These are phyloP conservation scores for Nakaseomyces uthaithaninus DNA, from an alignment of 1,139 yeast species.

Conservation along the genomic window DNA sequence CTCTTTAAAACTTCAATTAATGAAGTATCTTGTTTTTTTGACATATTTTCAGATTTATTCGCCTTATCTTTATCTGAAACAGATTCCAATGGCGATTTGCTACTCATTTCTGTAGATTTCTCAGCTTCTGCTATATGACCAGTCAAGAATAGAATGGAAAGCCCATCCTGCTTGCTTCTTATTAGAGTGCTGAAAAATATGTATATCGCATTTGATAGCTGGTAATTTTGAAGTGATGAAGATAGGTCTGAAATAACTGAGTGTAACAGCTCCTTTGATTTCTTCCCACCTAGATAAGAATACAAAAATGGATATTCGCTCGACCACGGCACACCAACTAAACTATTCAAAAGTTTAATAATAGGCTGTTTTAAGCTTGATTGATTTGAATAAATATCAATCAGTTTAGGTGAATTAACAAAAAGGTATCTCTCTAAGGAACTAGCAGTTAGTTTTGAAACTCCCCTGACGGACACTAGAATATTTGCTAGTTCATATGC, in stretches of 20 bases:
- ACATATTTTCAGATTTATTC: slow-evolving; percentile 1
- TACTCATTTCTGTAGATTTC: slow-evolving; percentile 23
- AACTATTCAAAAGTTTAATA: slow-evolving; percentile 49
- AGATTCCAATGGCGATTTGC: slow-evolving; percentile 3
- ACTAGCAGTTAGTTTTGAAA: slow-evolving; percentile 46
- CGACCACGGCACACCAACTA: slow-evolving; percentile 57
- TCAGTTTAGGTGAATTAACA: slow-evolving; percentile 47
- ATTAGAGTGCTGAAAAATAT: slow-evolving; percentile 70
- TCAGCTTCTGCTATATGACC: slow-evolving; percentile 34
- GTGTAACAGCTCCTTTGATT: slow-evolving; percentile 51
- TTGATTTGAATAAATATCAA: slow-evolving; percentile 48
- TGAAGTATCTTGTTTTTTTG: slow-evolving; percentile 24
- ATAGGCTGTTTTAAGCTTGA: slow-evolving; percentile 41
- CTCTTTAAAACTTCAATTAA: slow-evolving; percentile 53
- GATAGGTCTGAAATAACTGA: slow-evolving; percentile 55
- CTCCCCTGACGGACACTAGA: slow-evolving; percentile 49
- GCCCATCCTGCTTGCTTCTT: slow-evolving; percentile 78
- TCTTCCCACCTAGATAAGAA: slow-evolving; percentile 64
- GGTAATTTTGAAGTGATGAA: slow-evolving; percentile 49
- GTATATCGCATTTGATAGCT: slow-evolving; percentile 51
- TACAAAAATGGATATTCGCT: slow-evolving; percentile 58
- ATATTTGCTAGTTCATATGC: slow-evolving; percentile 38
- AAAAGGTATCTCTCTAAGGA: slow-evolving; percentile 58
- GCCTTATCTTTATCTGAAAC: neutral
- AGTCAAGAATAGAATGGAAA: slow-evolving; percentile 66